Conservation (phyloP, 1,284 basidiomycete genomes). For the Cryptococcus hybrid region DNA sequence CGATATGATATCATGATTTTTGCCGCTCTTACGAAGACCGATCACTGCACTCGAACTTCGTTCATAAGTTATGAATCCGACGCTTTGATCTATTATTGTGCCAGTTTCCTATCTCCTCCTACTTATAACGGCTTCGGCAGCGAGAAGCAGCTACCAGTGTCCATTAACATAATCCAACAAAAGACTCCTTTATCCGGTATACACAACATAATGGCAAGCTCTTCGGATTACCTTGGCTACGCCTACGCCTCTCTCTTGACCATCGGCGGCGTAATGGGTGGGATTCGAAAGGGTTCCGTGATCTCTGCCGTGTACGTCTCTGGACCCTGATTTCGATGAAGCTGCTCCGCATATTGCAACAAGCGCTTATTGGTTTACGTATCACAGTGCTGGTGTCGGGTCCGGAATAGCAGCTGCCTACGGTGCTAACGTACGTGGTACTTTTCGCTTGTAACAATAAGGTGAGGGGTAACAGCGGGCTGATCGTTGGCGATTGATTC, state of each 20-base stretch:
- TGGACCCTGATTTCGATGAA: neutral
- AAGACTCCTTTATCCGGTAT: no score
- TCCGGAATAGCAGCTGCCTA: conserved; percentile 30
- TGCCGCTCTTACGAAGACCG: no score
- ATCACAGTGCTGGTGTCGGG: conserved; percentile 24
- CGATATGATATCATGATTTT: no score
- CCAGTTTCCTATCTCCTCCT: no score
- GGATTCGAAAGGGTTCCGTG: conserved; percentile 34
- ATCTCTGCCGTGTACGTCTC: conserved; percentile 34
- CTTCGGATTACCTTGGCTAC: conserved; percentile 26
- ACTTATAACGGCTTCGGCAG: no score
- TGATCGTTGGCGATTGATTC: neutral
- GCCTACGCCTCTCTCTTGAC: conserved; percentile 32
- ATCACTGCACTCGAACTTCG: no score
- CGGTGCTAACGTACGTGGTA: conserved; percentile 35
- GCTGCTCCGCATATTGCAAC: neutral
- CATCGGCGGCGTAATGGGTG: conserved; percentile 37
- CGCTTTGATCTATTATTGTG: no score
- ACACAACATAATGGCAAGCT: no score
- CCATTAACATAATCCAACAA: no score
- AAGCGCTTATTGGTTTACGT: neutral
- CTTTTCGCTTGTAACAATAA: neutral
- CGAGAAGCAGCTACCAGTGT: no score
- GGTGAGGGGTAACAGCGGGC: neutral
- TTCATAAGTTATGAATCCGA: no score